These are phyloP conservation scores for Melastoma malabathricum DNA, from an alignment of 345 rosid genomes.

Conservation along the genomic window DNA sequence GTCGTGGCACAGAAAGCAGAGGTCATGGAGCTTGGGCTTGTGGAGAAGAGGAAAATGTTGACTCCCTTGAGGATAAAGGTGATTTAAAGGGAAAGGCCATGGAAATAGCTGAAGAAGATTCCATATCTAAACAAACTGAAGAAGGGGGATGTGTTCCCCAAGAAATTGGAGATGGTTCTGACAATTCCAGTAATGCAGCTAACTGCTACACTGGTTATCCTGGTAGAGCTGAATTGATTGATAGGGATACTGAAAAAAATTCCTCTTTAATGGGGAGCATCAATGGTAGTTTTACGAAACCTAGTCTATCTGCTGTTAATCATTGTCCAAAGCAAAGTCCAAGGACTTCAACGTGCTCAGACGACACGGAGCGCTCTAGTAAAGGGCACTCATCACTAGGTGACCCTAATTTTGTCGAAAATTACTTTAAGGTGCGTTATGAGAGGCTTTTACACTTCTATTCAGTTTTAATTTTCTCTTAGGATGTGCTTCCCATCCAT, in stretches of 20 bases:
- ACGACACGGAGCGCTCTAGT: conserved; percentile 24
- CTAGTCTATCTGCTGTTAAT: conserved; percentile 22
- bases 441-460: conserved; percentile 1
- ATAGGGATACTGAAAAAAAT: conserved; percentile 16
- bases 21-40: not conserved
- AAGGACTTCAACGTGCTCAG: conserved; percentile 16
- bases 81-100: too few relatives aligned
- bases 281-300: conserved; percentile 14
- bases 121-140: too few relatives aligned
- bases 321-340: conserved; percentile 16
- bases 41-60: too few relatives aligned
- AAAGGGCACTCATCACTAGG: conserved; percentile 53
- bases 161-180: conserved; percentile 9
- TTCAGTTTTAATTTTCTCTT: conserved; percentile 1
- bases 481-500: too few relatives aligned
- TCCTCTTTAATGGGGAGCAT: conserved; percentile 15
- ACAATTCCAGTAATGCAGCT: not conserved
- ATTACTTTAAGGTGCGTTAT: conserved; percentile 69
- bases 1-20: conserved; percentile 14
- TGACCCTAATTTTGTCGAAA: conserved; percentile 86
- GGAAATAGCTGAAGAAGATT: too few relatives aligned
- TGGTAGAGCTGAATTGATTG: conserved; percentile 18
- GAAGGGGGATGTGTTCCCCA: conserved; percentile 4
- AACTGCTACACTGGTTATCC: conserved; percentile 14
- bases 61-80: too few relatives aligned